These are phyloP conservation scores for Neonectria magnoliae DNA, from an alignment of 2,329 filamentous ascomycete genomes.

Conservation along the genomic window DNA sequence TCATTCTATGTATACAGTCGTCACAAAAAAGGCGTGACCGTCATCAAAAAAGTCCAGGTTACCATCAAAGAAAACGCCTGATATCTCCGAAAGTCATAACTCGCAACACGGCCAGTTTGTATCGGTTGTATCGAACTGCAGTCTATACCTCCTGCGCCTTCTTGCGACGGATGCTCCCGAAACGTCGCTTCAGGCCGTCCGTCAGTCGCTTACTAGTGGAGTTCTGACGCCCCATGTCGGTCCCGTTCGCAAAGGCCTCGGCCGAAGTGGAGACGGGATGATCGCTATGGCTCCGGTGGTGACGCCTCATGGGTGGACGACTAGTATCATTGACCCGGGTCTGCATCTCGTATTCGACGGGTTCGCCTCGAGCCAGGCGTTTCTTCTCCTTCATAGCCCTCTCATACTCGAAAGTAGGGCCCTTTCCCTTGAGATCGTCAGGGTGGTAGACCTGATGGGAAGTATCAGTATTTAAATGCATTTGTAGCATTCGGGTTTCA, in stretches of 20 bases:
- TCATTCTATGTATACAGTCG: conserved; percentile 11
- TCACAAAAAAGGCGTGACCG: not conserved
- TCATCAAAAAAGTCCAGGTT: not conserved
- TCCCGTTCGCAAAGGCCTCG: conserved; percentile 34
- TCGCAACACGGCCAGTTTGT: not conserved
- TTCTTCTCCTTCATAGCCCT: conserved; percentile 70
- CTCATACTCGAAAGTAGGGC: conserved; percentile 77
- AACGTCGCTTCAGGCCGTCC: conserved; percentile 63
- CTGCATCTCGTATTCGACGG: conserved; percentile 61
- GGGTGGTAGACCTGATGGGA: conserved; percentile 70
- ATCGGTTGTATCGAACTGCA: not conserved
- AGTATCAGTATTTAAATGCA: conserved; percentile 16
- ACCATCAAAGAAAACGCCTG: not conserved
- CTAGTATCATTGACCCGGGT: conserved; percentile 40
- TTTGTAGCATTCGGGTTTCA: conserved; percentile 29
- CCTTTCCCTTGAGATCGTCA: conserved; percentile 84
- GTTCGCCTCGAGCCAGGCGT: conserved; percentile 46
- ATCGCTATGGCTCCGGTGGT: conserved; percentile 59
- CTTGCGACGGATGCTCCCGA: conserved; percentile 63
- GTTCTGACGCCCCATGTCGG: conserved; percentile 50
- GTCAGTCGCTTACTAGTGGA: conserved; percentile 57
- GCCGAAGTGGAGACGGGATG: conserved; percentile 41
- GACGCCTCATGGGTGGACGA: conserved; percentile 45
- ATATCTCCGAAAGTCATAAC: not conserved
- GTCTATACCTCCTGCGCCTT: conserved; percentile 41